Evolutionary conservation across 208 protist genomes (phyloP).

Genomic region (Tritrichomonas musculus): DNA sequence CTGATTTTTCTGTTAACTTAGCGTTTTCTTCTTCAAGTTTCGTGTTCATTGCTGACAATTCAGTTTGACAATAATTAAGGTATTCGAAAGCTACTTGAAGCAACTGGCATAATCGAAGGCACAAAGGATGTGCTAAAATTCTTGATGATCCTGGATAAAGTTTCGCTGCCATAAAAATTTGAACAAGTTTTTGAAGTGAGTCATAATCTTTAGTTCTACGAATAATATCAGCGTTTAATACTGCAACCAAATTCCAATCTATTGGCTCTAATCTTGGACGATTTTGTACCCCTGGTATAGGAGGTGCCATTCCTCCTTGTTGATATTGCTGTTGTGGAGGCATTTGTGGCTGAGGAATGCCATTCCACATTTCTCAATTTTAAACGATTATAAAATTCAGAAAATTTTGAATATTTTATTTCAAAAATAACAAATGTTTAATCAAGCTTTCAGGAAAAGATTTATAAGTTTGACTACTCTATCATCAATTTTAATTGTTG

Average conservation of each 20-base stretch:
- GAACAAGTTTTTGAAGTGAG: not conserved
- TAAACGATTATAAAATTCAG: not conserved
- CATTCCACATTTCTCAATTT: constrained; percentile 7
- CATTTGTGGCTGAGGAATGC: too few species aligned
- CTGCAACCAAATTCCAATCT: not conserved
- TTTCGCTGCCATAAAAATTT: not conserved
- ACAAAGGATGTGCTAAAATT: not conserved
- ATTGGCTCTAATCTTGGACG: not conserved
- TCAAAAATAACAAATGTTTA: too few species aligned
- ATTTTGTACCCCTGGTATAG: not conserved
- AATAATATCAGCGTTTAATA: not conserved
- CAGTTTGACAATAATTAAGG: not conserved
- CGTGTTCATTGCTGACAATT: not conserved
- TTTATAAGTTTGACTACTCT: too few species aligned
- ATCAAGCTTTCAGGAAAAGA: too few species aligned
- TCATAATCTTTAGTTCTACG: not conserved
- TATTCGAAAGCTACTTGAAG: constrained; percentile 4
- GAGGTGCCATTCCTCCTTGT: not conserved
- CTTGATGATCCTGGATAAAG: not conserved
- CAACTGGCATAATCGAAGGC: not conserved
- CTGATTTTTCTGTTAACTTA: not conserved
- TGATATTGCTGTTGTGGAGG: not conserved
- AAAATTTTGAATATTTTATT: too few species aligned
- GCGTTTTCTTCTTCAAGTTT: not conserved
- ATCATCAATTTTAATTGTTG: too few species aligned